Conservation (phyloP, 495 filamentous ascomycete species). For the Lepidopterella palustris region DNA sequence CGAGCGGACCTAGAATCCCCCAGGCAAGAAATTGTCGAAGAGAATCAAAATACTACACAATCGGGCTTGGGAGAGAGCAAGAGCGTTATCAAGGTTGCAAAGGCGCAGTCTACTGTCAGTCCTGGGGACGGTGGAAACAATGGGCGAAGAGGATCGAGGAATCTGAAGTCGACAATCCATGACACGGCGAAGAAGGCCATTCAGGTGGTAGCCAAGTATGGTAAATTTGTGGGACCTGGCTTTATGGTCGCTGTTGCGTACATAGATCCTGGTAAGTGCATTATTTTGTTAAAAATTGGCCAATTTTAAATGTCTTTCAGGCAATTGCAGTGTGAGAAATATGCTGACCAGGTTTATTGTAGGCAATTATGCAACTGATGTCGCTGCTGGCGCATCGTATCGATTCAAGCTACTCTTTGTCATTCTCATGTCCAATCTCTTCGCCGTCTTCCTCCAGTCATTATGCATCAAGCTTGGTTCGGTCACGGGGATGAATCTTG, state of each 20-base stretch:
- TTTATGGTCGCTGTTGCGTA: slow-evolving; percentile 77
- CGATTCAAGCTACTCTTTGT: slow-evolving; percentile 64
- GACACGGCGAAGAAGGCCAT: slow-evolving; percentile 28
- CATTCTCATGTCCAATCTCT: slow-evolving; percentile 73
- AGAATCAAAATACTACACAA: not conserved
- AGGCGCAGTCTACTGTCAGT: not conserved
- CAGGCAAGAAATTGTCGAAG: slow-evolving; percentile 4
- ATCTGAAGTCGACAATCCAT: slow-evolving; percentile 14
- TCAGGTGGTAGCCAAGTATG: slow-evolving; percentile 53
- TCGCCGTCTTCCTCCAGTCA: slow-evolving; percentile 77
- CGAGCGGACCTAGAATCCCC: slow-evolving; percentile 15
- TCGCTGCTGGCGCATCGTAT: slow-evolving; percentile 50
- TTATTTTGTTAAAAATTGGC: slow-evolving; percentile 1
- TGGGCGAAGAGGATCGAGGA: not conserved
- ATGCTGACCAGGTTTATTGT: slow-evolving; percentile 23
- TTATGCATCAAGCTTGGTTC: slow-evolving; percentile 78
- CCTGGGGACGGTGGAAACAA: not conserved
- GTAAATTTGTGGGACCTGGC: slow-evolving; percentile 76
- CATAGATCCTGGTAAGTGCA: slow-evolving; percentile 61
- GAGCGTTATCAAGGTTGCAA: not conserved
- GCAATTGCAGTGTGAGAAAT: not conserved
- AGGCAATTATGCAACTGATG: slow-evolving; percentile 75
- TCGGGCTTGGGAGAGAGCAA: not conserved
- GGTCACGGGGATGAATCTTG: slow-evolving; percentile 77
- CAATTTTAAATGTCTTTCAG: too few relatives aligned